phyloP scores from a whole-genome alignment of 1,139 yeast genomes.

The Meyerozyma elateridarum region DNA sequence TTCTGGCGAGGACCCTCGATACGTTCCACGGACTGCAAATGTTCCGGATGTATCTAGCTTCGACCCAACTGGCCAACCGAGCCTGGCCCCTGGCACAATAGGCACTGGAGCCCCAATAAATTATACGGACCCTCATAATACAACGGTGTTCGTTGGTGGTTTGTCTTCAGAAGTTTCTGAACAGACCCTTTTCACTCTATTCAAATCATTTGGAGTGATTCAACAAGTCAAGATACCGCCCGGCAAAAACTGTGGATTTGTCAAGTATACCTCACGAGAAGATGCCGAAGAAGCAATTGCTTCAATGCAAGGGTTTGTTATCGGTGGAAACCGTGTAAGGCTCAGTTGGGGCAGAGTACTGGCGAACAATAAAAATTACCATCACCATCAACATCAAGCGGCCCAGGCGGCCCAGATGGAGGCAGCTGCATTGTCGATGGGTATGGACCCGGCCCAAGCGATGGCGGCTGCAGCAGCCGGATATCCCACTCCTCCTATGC shows the following conservation, averaged over 20 bases:
- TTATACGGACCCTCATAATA: slow-evolving; percentile 73
- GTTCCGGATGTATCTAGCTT: neutral
- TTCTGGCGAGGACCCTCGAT: too few relatives aligned
- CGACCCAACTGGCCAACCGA: slow-evolving; percentile 7
- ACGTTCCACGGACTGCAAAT: too few relatives aligned
- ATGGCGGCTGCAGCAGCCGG: slow-evolving; percentile 15
- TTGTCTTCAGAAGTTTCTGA: slow-evolving; percentile 72
- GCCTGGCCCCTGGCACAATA: too few relatives aligned
- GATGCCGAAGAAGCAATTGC: slow-evolving; percentile 89
- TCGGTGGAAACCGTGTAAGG: slow-evolving; percentile 80
- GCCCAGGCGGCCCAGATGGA: slow-evolving; percentile 33
- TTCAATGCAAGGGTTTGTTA: slow-evolving; percentile 88
- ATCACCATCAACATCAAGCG: slow-evolving; percentile 30
- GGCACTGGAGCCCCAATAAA: too few relatives aligned
- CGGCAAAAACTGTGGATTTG: slow-evolving; percentile 93
- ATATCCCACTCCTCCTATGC: slow-evolving; percentile 8
- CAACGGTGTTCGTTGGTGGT: slow-evolving; percentile 95
- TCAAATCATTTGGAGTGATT: slow-evolving; percentile 81
- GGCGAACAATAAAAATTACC: slow-evolving; percentile 27
- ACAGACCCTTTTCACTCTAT: slow-evolving; percentile 65
- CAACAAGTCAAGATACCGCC: slow-evolving; percentile 84
- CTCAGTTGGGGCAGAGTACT: slow-evolving; percentile 79
- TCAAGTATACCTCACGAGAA: slow-evolving; percentile 70
- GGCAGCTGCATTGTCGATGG: slow-evolving; percentile 34
- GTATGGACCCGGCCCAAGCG: slow-evolving; percentile 32